Percentiles rank a stretch among this genome's conserved stretches.
These are phyloP conservation scores for Didymella glomerata DNA, from an alignment of 2,329 filamentous ascomycete genomes.

Conservation along the genomic window DNA sequence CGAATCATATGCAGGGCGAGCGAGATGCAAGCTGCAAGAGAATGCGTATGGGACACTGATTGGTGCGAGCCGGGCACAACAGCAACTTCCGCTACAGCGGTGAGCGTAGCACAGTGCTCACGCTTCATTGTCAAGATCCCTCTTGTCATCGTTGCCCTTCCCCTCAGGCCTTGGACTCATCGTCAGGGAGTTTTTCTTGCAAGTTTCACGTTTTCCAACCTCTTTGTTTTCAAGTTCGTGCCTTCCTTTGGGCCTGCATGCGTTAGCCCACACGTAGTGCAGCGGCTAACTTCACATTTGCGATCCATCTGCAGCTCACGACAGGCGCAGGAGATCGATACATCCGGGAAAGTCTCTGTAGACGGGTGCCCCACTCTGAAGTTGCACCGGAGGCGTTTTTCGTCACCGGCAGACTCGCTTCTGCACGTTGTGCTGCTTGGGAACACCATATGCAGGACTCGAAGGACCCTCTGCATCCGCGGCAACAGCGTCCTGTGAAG, in stretches of 20 bases:
- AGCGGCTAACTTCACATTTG: constrained; percentile 24
- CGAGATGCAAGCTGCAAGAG: constrained; percentile 29
- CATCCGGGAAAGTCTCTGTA: constrained; percentile 31
- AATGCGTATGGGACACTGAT: constrained; percentile 26
- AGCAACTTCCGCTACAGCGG: constrained; percentile 36
- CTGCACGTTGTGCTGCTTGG: constrained; percentile 27
- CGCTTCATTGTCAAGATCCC: constrained; percentile 22
- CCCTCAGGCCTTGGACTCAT: background rate
- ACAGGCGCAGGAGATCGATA: constrained; percentile 24
- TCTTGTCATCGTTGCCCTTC: constrained; percentile 10
- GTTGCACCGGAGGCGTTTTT: constrained; percentile 30
- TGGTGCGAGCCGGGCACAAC: constrained; percentile 29
- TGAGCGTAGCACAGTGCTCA: constrained; percentile 33
- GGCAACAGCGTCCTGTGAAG: background rate
- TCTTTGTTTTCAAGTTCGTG: constrained; percentile 12
- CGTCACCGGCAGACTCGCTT: constrained; percentile 28
- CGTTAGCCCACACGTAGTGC: constrained; percentile 36
- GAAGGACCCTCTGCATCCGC: constrained; percentile 1
- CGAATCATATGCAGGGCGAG: constrained; percentile 31
- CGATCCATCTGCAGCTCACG: constrained; percentile 34
- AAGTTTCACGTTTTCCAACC: constrained; percentile 3
- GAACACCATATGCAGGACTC: constrained; percentile 17
- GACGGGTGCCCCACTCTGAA: constrained; percentile 27
- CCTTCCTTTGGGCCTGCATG: constrained; percentile 38
- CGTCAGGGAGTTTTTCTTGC: background rate